Conservation (phyloP, 106 monocot species). For the Dioscorea alata region DNA sequence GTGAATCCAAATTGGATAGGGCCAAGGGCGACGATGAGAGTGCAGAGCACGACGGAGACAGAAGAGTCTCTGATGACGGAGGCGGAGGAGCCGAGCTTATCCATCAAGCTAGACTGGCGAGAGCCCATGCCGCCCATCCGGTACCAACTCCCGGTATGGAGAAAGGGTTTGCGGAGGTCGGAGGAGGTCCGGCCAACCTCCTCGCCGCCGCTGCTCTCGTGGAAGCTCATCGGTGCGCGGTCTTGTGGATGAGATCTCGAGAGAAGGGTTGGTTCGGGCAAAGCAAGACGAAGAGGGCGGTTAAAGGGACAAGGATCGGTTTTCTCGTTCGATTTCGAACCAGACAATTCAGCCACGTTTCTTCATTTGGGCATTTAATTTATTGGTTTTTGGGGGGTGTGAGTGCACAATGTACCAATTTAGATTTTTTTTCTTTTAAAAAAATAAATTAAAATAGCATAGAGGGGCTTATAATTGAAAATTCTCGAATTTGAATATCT, state of each 20-base stretch:
- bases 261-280: neutral
- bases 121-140: conserved; percentile 77
- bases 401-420: too few species aligned
- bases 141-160: conserved; percentile 97
- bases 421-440: too few species aligned
- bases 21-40: conserved; percentile 89
- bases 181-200: conserved; percentile 8
- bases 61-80: conserved; percentile 70
- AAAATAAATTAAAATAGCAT: too few species aligned
- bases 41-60: conserved; percentile 86
- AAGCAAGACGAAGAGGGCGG: neutral
- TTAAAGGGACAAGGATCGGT: neutral
- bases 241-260: too few species aligned
- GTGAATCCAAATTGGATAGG: conserved; percentile 99
- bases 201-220: conserved; percentile 39
- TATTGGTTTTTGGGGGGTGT: too few species aligned
- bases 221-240: conserved; percentile 34
- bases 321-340: too few species aligned
- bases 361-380: too few species aligned
- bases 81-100: conserved; percentile 70
- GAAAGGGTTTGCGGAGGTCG: conserved; percentile 61
- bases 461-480: too few species aligned
- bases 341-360: neutral
- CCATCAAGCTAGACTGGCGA: conserved; percentile 68
- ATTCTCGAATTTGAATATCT: too few species aligned